Percentiles rank a stretch among this genome's conserved stretches.
phyloP scores from a whole-genome alignment of 2,329 filamentous ascomycete species.

The Ustilaginoidea virens region DNA sequence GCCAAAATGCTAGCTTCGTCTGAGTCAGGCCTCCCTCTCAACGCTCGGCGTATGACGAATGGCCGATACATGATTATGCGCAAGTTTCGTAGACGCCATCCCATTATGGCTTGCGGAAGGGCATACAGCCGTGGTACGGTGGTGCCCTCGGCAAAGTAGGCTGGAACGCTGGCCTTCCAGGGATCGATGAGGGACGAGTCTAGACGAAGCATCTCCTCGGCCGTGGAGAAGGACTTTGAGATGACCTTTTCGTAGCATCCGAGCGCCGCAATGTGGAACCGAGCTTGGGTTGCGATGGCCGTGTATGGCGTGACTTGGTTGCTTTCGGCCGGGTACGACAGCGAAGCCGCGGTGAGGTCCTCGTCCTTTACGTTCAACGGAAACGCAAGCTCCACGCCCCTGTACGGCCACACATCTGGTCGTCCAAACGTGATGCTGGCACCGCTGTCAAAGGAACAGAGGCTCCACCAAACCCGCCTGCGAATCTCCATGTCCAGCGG shows the following conservation, averaged over 20 bases:
- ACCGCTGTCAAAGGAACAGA: constrained; percentile 30
- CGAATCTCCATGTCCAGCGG: constrained; percentile 20
- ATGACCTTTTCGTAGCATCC: constrained; percentile 30
- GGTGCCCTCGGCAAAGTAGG: constrained; percentile 19
- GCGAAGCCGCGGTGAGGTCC: constrained; percentile 19
- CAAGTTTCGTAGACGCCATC: constrained; percentile 27
- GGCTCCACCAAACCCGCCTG: constrained; percentile 21
- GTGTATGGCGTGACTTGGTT: constrained; percentile 27
- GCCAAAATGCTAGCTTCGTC: constrained; percentile 9
- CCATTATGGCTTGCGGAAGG: constrained; percentile 24
- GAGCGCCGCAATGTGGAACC: constrained; percentile 27
- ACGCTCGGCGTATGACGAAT: constrained; percentile 24
- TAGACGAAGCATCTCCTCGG: constrained; percentile 23
- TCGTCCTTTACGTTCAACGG: constrained; percentile 29
- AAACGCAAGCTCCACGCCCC: constrained; percentile 24
- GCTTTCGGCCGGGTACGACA: constrained; percentile 17
- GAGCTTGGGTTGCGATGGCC: constrained; percentile 25
- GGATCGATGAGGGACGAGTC: constrained; percentile 22
- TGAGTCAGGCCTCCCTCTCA: constrained; percentile 8
- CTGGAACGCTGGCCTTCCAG: constrained; percentile 21
- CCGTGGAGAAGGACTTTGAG: constrained; percentile 24
- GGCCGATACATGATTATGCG: constrained; percentile 32
- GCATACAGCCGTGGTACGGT: constrained; percentile 19
- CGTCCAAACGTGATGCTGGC: constrained; percentile 31
- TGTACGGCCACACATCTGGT: constrained; percentile 23